Conservation (phyloP, 1,284 basidiomycete species). For the Fomes fomentarius region DNA sequence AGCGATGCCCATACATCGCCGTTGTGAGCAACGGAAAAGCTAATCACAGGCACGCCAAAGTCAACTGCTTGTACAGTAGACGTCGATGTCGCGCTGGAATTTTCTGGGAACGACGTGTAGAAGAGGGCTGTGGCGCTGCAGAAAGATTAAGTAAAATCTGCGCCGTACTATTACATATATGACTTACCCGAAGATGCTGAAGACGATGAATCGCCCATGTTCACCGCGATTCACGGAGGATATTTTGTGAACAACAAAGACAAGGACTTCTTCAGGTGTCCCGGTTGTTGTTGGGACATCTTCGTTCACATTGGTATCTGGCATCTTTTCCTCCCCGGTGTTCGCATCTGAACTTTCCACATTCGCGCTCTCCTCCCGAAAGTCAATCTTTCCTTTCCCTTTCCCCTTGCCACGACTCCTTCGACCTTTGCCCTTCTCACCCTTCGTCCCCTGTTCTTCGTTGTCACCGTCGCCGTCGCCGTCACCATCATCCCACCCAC, state of each 20-base stretch:
- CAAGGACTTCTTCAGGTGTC: slow-evolving; percentile 27
- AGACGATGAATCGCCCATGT: slow-evolving; percentile 50
- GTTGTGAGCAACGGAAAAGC: slow-evolving; percentile 51
- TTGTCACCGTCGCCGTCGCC: slow-evolving; percentile 36
- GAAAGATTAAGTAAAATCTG: neutral
- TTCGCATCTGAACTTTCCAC: slow-evolving; percentile 11
- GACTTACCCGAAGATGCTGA: slow-evolving; percentile 70
- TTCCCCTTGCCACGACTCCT: slow-evolving; percentile 28
- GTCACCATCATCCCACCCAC: slow-evolving; percentile 40
- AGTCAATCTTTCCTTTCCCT: slow-evolving; percentile 22
- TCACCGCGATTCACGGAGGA: slow-evolving; percentile 40
- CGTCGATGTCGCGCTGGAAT: slow-evolving; percentile 24
- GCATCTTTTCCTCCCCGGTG: too few species aligned
- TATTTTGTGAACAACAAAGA: slow-evolving; percentile 60
- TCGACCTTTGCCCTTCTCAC: slow-evolving; percentile 30
- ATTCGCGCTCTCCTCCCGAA: slow-evolving; percentile 23
- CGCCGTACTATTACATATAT: neutral
- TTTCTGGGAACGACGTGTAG: slow-evolving; percentile 42
- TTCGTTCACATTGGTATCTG: neutral
- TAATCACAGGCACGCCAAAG: slow-evolving; percentile 59
- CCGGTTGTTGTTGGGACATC: slow-evolving; percentile 9
- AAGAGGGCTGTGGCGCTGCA: slow-evolving; percentile 72
- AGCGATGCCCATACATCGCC: slow-evolving; percentile 51
- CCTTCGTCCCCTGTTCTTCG: slow-evolving; percentile 16
- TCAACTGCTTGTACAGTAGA: slow-evolving; percentile 47